Percentiles rank a stretch among this genome's conserved stretches.
Evolutionary conservation across 2,329 filamentous ascomycete species (phyloP).

Genomic region (Beauveria medogensis): DNA sequence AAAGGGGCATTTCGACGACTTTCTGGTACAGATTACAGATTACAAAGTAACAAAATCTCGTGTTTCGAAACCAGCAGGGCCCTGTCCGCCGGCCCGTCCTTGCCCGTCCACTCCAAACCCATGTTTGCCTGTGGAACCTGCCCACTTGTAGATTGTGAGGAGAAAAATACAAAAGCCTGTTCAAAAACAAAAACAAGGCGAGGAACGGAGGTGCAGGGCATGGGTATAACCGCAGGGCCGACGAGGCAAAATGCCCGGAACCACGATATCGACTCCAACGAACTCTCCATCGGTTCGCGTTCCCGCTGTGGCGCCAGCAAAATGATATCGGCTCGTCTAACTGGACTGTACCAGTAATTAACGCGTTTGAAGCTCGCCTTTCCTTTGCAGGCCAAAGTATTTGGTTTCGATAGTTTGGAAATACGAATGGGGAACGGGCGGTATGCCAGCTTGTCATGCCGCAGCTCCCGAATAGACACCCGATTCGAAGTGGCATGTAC

Average conservation of each 20-base stretch:
- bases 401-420: background rate
- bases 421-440: background rate
- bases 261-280: background rate
- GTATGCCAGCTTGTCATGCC: background rate
- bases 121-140: background rate
- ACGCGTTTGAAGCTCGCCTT: background rate
- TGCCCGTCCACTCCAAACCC: background rate
- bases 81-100: too few relatives aligned
- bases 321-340: background rate
- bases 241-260: background rate
- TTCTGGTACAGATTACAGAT: too few relatives aligned
- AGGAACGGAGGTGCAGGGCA: background rate
- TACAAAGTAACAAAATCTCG: background rate
- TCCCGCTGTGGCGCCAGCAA: background rate
- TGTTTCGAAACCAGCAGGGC: slow-evolving; percentile 5
- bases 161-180: background rate
- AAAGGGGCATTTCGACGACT: background rate
- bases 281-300: background rate
- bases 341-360: background rate
- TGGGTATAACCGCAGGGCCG: background rate
- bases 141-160: background rate
- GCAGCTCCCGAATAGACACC: too few relatives aligned
- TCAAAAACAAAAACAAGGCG: background rate
- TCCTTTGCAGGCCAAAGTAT: background rate
- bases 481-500: background rate